These are phyloP conservation scores for Pseudogymnoascus sp. DNA, from an alignment of 2,329 filamentous ascomycete species.

Conservation along the genomic window DNA sequence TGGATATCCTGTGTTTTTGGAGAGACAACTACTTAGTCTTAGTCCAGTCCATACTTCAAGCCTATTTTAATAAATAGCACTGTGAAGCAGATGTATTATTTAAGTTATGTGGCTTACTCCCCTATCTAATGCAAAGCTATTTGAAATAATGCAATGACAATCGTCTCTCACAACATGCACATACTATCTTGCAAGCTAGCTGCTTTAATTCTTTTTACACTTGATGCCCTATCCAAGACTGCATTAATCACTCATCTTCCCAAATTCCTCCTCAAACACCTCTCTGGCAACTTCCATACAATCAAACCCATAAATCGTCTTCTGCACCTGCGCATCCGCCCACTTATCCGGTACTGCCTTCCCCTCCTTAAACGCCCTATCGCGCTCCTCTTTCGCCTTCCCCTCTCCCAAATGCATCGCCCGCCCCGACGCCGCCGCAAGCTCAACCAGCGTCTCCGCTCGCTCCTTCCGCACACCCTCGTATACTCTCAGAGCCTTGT, in stretches of 20 bases:
- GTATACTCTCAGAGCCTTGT: conserved; percentile 46
- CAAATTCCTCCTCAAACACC: conserved; percentile 42
- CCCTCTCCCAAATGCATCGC: conserved; percentile 52
- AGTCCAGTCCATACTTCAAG: not conserved
- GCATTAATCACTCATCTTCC: not conserved
- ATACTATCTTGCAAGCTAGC: not conserved
- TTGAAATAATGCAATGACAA: not conserved
- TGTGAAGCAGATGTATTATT: not conserved
- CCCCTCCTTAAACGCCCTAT: conserved; percentile 47
- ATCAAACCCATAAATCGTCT: conserved; percentile 58
- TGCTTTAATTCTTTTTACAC: not conserved
- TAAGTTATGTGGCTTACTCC: not conserved
- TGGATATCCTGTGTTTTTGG: not conserved
- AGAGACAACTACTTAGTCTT: not conserved
- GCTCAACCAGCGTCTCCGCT: conserved; percentile 44
- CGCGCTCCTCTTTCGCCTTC: conserved; percentile 50
- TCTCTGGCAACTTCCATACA: conserved; percentile 48
- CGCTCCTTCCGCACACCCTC: conserved; percentile 50
- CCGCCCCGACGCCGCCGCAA: conserved; percentile 44
- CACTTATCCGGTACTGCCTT: conserved; percentile 54
- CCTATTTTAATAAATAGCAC: not conserved
- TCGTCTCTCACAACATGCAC: not conserved
- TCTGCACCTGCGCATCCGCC: conserved; percentile 62
- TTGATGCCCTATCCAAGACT: not conserved
- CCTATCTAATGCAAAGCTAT: not conserved